Evolutionary conservation across 345 rosid species (phyloP).

Genomic region (Mallotus nudiflorus): DNA sequence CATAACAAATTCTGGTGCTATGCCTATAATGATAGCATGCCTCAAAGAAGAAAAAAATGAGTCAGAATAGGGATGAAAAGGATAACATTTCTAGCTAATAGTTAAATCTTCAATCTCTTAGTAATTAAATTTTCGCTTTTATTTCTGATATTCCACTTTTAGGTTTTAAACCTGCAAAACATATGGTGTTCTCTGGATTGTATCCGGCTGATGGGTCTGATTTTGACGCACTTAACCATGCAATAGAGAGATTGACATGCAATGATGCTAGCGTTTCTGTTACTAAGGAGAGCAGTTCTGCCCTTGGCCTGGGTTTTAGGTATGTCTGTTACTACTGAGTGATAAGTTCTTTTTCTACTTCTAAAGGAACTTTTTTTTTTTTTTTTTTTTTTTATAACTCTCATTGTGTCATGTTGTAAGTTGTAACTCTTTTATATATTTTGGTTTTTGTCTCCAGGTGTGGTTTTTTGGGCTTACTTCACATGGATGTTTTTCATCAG

Average conservation of each 20-base stretch:
- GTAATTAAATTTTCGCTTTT: background rate
- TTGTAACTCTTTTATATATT: background rate
- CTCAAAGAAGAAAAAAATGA: background rate
- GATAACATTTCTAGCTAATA: background rate
- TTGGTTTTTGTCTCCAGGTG: constrained; percentile 38
- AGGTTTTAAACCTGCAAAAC: constrained; percentile 94
- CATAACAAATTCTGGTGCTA: background rate
- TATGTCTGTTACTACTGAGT: constrained; percentile 25
- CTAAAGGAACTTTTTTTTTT: background rate
- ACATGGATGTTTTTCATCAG: constrained; percentile 99
- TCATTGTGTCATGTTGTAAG: too few relatives aligned
- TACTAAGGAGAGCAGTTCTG: constrained; percentile 82
- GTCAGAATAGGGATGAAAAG: background rate
- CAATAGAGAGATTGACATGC: constrained; percentile 91
- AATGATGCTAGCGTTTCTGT: constrained; percentile 97
- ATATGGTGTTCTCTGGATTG: constrained; percentile 98
- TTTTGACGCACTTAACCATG: constrained; percentile 82
- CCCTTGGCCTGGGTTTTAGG: constrained; percentile 97
- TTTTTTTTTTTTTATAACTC: background rate
- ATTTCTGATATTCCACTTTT: constrained; percentile 8
- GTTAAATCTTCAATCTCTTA: background rate
- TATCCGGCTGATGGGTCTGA: constrained; percentile 99
- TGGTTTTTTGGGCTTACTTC: constrained; percentile 96
- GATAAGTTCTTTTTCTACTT: constrained; percentile 18
- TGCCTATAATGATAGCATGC: background rate